Percentiles rank a stretch among this genome's conserved stretches.
Conservation (phyloP, 371 early-diverging fungal genomes). For the Mucor mucedo region DNA sequence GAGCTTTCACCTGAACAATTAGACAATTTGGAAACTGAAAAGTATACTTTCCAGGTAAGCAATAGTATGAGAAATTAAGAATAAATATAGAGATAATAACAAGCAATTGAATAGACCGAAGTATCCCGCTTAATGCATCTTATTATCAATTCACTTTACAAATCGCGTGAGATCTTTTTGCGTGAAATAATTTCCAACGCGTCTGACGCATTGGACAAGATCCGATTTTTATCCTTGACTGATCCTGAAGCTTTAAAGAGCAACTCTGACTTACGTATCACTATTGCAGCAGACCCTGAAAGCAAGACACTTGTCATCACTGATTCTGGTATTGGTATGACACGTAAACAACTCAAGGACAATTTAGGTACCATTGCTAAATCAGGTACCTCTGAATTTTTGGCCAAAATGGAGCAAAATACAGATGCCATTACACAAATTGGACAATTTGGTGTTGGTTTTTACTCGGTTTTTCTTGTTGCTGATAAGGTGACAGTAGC, state of each 20-base stretch:
- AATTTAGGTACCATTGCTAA: conserved; percentile 98
- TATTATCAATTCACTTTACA: conserved; percentile 91
- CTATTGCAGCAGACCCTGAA: conserved; percentile 74
- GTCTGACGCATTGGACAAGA: conserved; percentile 96
- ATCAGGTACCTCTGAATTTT: conserved; percentile 86
- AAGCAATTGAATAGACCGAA: conserved; percentile 54
- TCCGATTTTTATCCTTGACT: conserved; percentile 80
- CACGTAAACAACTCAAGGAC: conserved; percentile 82
- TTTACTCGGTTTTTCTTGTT: conserved; percentile 93
- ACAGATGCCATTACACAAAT: conserved; percentile 75
- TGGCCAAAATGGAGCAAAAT: conserved; percentile 66
- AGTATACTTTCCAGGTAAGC: conserved; percentile 46
- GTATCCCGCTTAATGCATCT: conserved; percentile 87
- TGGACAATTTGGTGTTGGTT: conserved; percentile 99
- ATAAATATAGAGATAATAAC: background rate
- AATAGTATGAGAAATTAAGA: background rate
- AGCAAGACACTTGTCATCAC: conserved; percentile 76
- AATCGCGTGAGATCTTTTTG: conserved; percentile 88
- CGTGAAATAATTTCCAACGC: conserved; percentile 97
- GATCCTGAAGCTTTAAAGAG: conserved; percentile 62
- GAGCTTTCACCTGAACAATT: conserved; percentile 40
- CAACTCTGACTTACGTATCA: conserved; percentile 71
- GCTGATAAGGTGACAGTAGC: conserved; percentile 97
- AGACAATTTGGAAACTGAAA: conserved; percentile 41
- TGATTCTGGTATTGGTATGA: conserved; percentile 98